phyloP scores from a whole-genome alignment of 106 monocot species.

The Acorus calamus region DNA sequence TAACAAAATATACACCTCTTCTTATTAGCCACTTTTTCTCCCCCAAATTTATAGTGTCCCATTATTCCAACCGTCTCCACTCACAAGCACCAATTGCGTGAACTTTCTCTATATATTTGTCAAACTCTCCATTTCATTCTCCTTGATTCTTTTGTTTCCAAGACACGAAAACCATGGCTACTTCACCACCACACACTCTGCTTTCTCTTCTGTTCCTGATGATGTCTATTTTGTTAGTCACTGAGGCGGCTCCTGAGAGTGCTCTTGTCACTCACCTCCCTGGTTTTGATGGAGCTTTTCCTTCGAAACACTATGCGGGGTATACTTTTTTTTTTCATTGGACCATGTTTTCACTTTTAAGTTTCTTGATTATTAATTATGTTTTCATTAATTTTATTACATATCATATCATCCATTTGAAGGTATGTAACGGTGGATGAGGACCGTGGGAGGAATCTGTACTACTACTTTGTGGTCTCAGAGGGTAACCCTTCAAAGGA shows the following conservation, averaged over 20 bases:
- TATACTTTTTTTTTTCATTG: slow-evolving; percentile 8
- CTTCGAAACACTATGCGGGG: slow-evolving; percentile 88
- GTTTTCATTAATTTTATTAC: background rate
- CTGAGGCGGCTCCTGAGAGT: slow-evolving; percentile 32
- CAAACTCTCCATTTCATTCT: too few relatives aligned
- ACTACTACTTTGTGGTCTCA: slow-evolving; percentile 83
- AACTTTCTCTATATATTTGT: too few relatives aligned
- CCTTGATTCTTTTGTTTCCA: too few relatives aligned
- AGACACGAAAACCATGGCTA: too few relatives aligned
- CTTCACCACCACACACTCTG: too few relatives aligned
- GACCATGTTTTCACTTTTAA: background rate
- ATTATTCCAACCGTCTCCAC: too few relatives aligned
- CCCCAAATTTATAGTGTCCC: too few relatives aligned
- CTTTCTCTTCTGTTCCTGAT: too few relatives aligned
- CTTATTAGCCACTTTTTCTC: too few relatives aligned
- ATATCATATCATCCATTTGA: background rate
- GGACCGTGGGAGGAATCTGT: slow-evolving; percentile 55
- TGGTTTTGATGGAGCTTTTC: slow-evolving; percentile 59
- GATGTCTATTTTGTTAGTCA: too few relatives aligned
- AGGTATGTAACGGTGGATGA: slow-evolving; percentile 74
- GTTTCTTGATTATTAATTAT: background rate
- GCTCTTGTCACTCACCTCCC: slow-evolving; percentile 49
- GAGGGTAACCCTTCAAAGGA: slow-evolving; percentile 66
- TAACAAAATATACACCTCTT: too few relatives aligned
- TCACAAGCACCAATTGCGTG: too few relatives aligned